A percentile compares a stretch with the other conserved stretches of the same genome.
phyloP scores from a whole-genome alignment of 1,139 yeast species.

The Lodderomyces jiufengensis region DNA sequence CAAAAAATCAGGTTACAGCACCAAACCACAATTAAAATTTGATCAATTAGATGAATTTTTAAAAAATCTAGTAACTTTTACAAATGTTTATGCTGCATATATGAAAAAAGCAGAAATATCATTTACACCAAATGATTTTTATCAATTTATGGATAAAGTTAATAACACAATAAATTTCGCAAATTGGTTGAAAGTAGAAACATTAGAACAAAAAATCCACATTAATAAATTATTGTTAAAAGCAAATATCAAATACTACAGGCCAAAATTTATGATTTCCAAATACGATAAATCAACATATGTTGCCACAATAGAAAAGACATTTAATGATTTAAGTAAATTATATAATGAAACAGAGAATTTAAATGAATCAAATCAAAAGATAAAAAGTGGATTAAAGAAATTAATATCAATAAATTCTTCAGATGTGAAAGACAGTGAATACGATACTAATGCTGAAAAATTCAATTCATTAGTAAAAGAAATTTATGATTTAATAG shows the following conservation, averaged over 20 bases:
- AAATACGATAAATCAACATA: conserved; percentile 12
- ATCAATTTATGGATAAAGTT: conserved; percentile 15
- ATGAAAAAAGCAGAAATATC: not conserved
- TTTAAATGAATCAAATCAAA: conserved; percentile 17
- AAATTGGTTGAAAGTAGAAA: conserved; percentile 24
- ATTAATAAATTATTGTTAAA: conserved; percentile 27
- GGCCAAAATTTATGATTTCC: conserved; percentile 19
- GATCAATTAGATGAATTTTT: conserved; percentile 8
- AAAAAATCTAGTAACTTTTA: conserved; percentile 8
- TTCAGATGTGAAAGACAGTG: conserved; percentile 15
- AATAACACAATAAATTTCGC: conserved; percentile 21
- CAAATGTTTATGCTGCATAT: not conserved
- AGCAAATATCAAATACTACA: conserved; percentile 30
- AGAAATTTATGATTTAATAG: conserved; percentile 7
- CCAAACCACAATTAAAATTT: conserved; percentile 2
- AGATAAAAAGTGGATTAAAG: conserved; percentile 19
- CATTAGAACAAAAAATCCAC: conserved; percentile 12
- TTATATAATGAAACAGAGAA: conserved; percentile 16
- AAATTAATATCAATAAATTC: conserved; percentile 12
- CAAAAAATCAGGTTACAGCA: conserved; percentile 15
- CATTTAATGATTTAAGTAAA: conserved; percentile 22
- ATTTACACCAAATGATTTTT: conserved; percentile 7
- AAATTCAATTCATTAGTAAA: conserved; percentile 3
- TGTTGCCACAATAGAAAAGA: conserved; percentile 19
- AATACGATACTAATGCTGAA: conserved; percentile 4